phyloP scores from a whole-genome alignment of 495 filamentous ascomycete genomes.

The Glarea lozoyensis region DNA sequence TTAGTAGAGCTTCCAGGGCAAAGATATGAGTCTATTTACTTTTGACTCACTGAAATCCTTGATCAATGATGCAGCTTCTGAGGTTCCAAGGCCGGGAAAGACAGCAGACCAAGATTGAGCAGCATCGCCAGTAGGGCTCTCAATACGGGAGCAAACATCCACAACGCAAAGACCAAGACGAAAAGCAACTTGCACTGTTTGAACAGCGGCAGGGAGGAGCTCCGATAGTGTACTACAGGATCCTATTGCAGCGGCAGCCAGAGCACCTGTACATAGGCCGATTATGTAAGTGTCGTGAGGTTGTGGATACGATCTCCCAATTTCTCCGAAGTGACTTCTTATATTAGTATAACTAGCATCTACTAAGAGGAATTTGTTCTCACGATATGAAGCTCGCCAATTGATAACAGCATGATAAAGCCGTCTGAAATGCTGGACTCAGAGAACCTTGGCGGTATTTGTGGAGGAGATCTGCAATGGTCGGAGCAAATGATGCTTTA shows the following conservation, averaged over 20 bases:
- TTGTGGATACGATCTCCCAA: slow-evolving; percentile 31
- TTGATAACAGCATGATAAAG: no score
- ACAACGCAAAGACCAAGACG: slow-evolving; percentile 59
- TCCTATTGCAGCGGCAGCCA: slow-evolving; percentile 64
- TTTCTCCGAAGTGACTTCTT: no score
- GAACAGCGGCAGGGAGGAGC: slow-evolving; percentile 57
- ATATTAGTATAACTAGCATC: slow-evolving; percentile 33
- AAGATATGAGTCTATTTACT: background rate
- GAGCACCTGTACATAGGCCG: slow-evolving; percentile 65
- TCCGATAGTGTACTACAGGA: slow-evolving; percentile 57
- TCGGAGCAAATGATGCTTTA: slow-evolving; percentile 53
- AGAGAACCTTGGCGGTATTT: no score
- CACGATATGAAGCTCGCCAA: slow-evolving; percentile 37
- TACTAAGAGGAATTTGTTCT: slow-evolving; percentile 14
- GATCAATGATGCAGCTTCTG: slow-evolving; percentile 29
- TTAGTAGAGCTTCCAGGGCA: background rate
- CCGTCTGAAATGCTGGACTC: no score
- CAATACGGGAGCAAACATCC: slow-evolving; percentile 36
- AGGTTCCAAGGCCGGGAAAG: slow-evolving; percentile 37
- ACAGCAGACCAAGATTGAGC: slow-evolving; percentile 48
- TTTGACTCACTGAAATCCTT: slow-evolving; percentile 24
- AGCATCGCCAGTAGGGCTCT: slow-evolving; percentile 31
- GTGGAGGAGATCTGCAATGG: no score
- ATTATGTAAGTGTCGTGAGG: slow-evolving; percentile 38
- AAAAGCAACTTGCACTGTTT: slow-evolving; percentile 38